Base-by-base conservation (phyloP, 2,329 filamentous ascomycete species). In the Achaetomium macrosporum region DNA sequence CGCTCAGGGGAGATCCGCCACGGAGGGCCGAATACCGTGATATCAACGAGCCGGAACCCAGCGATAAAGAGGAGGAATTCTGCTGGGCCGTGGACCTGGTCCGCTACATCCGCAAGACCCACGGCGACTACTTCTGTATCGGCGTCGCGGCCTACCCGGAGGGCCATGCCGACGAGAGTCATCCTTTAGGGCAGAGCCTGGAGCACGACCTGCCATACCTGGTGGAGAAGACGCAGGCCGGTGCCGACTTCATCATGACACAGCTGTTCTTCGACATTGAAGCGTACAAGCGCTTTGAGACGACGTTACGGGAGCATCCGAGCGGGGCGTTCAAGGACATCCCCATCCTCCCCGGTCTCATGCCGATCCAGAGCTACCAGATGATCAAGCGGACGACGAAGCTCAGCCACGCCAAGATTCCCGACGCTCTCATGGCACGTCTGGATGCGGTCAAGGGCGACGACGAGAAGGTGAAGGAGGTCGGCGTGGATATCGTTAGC, bases 191-290 rank as follows among this genome's bases (percentile, higher is more conserved):
- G 25, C 82, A 85, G 70, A 82, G 78, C 60, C 65, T 84, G 36
- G 88, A 95, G 64, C 80, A 87, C 57, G 93, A 99, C 70, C 72
- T 99, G 54, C 88, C 91, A 0, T 95, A 87, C 64, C 76, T 99
- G 50, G 82, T 95, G 11, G 90, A 96, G 61, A 99, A 99, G 77
- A 87, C 86, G 1, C 77, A 85, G 62, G 93, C 93, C 3, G 93
- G 93, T 1, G 93, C 91, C 47, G 91, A 97, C 71, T 99, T 99
- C 66, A 87, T 99, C 70, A 96, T 99, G 89, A 97, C 93, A 1
- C 93, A 99, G 69, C 78, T 99, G 9, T 97, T 96, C 71, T 99
- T 96, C 69, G 90, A 97, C 66, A 79, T 90, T 20, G 77, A 87
- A 3, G 88, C 88, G 16, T 99, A 95, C 66, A 79, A 84, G 51